A percentile compares a stretch with the other conserved stretches of the same genome.
These are phyloP conservation scores for Ammopiptanthus mongolicus DNA, from an alignment of 306 rosid species.

Conservation along the genomic window DNA sequence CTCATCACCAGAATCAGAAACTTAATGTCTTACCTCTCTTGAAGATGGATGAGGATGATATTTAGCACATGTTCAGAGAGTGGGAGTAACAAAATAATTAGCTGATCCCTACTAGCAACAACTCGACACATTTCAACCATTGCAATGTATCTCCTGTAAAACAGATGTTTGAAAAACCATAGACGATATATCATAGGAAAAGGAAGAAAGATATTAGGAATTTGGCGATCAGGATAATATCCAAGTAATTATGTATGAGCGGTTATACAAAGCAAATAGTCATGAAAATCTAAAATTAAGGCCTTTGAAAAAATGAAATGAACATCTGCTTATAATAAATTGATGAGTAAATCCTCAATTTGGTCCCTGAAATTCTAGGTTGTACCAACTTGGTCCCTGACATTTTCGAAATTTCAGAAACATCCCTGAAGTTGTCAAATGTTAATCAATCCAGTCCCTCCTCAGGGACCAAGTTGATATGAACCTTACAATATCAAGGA, in stretches of 20 bases:
- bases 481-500: no score
- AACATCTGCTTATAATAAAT: conserved; percentile 6
- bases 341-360: no score
- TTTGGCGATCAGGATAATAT: not conserved
- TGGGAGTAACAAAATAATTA: conserved; percentile 65
- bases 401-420: no score
- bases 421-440: no score
- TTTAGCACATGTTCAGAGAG: conserved; percentile 74
- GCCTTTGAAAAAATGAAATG: not conserved
- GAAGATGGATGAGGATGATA: conserved; percentile 73
- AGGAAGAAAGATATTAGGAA: not conserved
- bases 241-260: not conserved
- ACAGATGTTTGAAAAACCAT: conserved; percentile 23
- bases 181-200: not conserved
- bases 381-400: no score
- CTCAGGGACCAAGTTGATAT: no score
- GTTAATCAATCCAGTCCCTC: no score
- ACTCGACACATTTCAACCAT: conserved; percentile 95
- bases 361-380: no score
- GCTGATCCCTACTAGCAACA: conserved; percentile 67
- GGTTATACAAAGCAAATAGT: not conserved
- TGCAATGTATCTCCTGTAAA: conserved; percentile 79
- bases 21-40: conserved; percentile 55
- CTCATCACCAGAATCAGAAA: conserved; percentile 6
- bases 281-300: not conserved